A percentile compares a stretch with the other conserved stretches of the same genome.
These are phyloP conservation scores for Ganoderma lingzhi DNA, from an alignment of 1,284 basidiomycete species.

Conservation along the genomic window DNA sequence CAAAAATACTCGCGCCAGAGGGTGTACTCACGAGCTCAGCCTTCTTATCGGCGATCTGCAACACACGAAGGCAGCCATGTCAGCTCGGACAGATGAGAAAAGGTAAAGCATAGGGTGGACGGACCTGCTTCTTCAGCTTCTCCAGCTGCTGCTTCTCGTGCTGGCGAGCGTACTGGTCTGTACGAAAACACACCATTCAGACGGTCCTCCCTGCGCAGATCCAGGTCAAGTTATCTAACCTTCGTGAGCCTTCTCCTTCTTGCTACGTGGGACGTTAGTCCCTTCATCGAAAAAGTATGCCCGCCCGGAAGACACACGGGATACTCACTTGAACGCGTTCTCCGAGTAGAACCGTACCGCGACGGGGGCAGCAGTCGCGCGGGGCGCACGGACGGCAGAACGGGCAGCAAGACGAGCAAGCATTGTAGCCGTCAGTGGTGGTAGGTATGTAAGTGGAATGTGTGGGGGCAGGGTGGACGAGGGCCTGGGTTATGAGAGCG, in stretches of 20 bases:
- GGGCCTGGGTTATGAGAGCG: conserved; percentile 1
- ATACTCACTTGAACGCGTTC: conserved; percentile 52
- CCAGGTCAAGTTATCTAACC: conserved; percentile 45
- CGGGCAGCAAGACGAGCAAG: conserved; percentile 51
- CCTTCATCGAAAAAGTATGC: conserved; percentile 10
- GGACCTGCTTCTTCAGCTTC: conserved; percentile 65
- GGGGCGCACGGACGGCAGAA: conserved; percentile 54
- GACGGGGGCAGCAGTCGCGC: conserved; percentile 39
- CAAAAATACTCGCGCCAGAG: not conserved
- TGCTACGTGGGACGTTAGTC: conserved; percentile 48
- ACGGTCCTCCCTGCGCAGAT: no score
- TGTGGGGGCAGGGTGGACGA: not conserved
- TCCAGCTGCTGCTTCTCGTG: conserved; percentile 63
- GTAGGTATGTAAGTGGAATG: not conserved
- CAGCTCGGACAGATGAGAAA: not conserved
- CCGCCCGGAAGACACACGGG: conserved; percentile 47
- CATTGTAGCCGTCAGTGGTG: conserved; percentile 45
- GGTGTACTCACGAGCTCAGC: conserved; percentile 57
- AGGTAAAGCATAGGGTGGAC: conserved; percentile 29
- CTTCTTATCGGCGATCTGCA: conserved; percentile 66
- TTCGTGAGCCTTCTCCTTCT: conserved; percentile 80
- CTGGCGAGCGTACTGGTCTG: conserved; percentile 67
- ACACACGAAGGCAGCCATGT: conserved; percentile 9
- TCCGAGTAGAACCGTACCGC: conserved; percentile 45
- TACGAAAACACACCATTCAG: not conserved